Evolutionary conservation across 805 yeast species (phyloP).

Genomic region (Candida railenensis): DNA sequence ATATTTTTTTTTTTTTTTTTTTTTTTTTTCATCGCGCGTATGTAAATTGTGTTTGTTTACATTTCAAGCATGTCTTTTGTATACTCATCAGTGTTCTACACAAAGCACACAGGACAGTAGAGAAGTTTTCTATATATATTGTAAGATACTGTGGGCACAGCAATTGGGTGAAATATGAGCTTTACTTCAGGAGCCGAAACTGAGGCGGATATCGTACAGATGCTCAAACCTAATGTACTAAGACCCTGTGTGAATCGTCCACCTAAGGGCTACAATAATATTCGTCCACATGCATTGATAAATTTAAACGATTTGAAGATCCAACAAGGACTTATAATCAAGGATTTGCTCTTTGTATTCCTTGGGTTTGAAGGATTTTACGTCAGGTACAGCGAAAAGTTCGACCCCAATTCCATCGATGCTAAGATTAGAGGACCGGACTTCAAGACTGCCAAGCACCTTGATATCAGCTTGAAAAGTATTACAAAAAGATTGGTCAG

Average conservation of each 20-base stretch:
- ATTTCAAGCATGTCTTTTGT: not conserved
- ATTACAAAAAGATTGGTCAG: constrained; percentile 59
- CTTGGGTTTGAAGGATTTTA: constrained; percentile 77
- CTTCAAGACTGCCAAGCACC: constrained; percentile 64
- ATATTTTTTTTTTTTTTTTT: not conserved
- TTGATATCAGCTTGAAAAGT: constrained; percentile 74
- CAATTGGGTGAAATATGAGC: constrained; percentile 4
- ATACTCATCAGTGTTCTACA: not conserved
- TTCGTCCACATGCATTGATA: constrained; percentile 46
- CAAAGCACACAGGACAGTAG: not conserved
- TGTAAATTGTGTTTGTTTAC: not conserved
- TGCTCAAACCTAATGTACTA: constrained; percentile 15
- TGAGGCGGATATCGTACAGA: constrained; percentile 17
- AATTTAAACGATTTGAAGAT: constrained; percentile 46
- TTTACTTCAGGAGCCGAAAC: not conserved
- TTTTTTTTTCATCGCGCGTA: not conserved
- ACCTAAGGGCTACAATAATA: constrained; percentile 13
- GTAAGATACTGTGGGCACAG: constrained; percentile 12
- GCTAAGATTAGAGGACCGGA: constrained; percentile 67
- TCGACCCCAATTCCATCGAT: constrained; percentile 43
- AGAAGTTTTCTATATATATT: too few species aligned
- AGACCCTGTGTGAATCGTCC: constrained; percentile 12
- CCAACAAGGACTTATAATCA: constrained; percentile 72
- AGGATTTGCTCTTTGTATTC: constrained; percentile 68
- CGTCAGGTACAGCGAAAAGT: constrained; percentile 64